phyloP scores from a whole-genome alignment of 2,329 filamentous ascomycete species.

The Arthrobotrys musiformis region DNA sequence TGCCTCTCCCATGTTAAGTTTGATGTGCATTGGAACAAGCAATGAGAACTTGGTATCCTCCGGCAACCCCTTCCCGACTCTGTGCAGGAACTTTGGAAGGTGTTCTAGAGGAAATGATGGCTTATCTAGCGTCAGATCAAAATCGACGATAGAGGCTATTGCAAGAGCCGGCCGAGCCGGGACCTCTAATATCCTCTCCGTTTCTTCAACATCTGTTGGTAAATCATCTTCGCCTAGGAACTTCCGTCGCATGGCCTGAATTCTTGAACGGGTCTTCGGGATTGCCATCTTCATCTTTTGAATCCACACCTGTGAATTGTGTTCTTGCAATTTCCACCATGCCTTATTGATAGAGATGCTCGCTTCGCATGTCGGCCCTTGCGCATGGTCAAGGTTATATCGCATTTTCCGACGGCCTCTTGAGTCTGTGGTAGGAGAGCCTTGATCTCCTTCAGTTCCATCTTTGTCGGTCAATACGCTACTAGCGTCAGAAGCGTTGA shows the following conservation, averaged over 20 bases:
- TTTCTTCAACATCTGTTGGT: conserved; percentile 82
- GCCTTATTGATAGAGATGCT: conserved; percentile 82
- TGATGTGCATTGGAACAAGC: conserved; percentile 87
- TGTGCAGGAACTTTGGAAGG: conserved; percentile 83
- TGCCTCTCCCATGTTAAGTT: conserved; percentile 89
- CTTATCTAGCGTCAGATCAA: conserved; percentile 88
- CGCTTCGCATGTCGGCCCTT: conserved; percentile 76
- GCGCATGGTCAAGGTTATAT: conserved; percentile 84
- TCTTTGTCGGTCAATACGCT: conserved; percentile 34
- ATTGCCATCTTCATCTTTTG: conserved; percentile 73
- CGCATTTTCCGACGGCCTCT: conserved; percentile 62
- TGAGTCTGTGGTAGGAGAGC: conserved; percentile 33
- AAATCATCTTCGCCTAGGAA: conserved; percentile 86
- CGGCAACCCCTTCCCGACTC: conserved; percentile 96
- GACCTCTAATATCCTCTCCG: conserved; percentile 85
- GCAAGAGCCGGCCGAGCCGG: conserved; percentile 86
- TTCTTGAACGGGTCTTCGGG: conserved; percentile 72
- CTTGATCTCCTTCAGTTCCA: conserved; percentile 8
- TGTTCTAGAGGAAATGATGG: conserved; percentile 87
- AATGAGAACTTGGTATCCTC: conserved; percentile 89
- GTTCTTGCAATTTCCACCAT: conserved; percentile 76
- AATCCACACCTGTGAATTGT: conserved; percentile 93
- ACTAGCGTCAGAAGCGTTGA: conserved; percentile 41
- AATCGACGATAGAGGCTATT: conserved; percentile 81
- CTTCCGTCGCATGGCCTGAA: conserved; percentile 79